These are phyloP conservation scores for Boletus huronensis DNA, from an alignment of 768 basidiomycete genomes.

Conservation along the genomic window DNA sequence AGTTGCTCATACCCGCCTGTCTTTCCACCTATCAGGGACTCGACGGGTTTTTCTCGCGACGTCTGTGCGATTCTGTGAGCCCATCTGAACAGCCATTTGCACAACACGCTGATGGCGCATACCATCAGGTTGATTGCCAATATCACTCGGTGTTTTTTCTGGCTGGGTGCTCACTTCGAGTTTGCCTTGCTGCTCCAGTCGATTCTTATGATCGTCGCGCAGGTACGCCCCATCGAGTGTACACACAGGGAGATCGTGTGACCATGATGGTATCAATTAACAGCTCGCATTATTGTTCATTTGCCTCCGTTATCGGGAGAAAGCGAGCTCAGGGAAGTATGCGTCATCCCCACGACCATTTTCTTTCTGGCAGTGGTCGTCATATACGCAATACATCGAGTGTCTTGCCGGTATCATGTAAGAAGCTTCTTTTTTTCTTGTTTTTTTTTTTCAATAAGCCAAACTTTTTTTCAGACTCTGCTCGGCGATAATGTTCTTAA, in stretches of 20 bases:
- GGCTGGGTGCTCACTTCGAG: conserved; percentile 81
- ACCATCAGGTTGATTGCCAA: conserved; percentile 67
- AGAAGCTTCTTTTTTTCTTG: conserved; percentile 8
- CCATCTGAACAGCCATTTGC: background rate
- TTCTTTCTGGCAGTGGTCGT: conserved; percentile 84
- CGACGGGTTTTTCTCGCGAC: conserved; percentile 83
- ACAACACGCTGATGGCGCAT: conserved; percentile 8
- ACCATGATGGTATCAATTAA: conserved; percentile 16
- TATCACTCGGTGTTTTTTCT: conserved; percentile 88
- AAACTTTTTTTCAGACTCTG: conserved; percentile 42
- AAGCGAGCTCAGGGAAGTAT: conserved; percentile 54
- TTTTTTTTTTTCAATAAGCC: conserved; percentile 5
- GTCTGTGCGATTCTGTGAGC: conserved; percentile 79
- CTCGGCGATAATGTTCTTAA: conserved; percentile 70
- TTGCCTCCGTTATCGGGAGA: conserved; percentile 69
- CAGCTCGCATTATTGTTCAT: conserved; percentile 80
- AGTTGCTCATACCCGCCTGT: conserved; percentile 2
- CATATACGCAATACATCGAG: conserved; percentile 76
- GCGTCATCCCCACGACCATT: conserved; percentile 62
- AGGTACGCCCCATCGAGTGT: conserved; percentile 43
- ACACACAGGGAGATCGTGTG: conserved; percentile 14
- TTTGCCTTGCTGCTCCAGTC: conserved; percentile 75
- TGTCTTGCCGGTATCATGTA: conserved; percentile 80
- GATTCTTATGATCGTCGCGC: conserved; percentile 79
- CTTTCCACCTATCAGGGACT: conserved; percentile 49